Base-by-base conservation (phyloP, 208 protist genomes). In the Leishmania arabica region DNA sequence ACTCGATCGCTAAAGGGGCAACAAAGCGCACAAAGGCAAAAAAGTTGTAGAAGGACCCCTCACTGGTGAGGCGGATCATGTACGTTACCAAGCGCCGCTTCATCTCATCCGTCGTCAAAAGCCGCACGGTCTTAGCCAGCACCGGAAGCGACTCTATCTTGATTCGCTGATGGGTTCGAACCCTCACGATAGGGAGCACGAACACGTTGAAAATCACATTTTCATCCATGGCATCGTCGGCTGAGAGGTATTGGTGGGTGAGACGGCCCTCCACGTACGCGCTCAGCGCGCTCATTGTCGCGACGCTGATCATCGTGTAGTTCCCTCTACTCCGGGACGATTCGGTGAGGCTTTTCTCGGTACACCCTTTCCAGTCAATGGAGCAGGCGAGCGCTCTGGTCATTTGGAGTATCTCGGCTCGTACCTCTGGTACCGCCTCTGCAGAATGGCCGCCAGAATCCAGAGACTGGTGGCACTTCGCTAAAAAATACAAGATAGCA, bases 1-100 rank as follows among this genome's bases (percentile, higher is more conserved):
- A 73, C 49, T 80, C 56, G 2, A 81, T 85, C 5, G 89, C 87
- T 7, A 84, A 54, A 5, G 83, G 82, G 0, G 88, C 80, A 62
- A 94, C 76, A 24, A 91, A 70, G 11, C 79, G 64, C 9, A 91
- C 56, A 81, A 94, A 95, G 27, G 85, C 80, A 27, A 86, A 85
- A 15, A 87, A 53, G 27, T 53, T 54, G 21, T 54, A 34, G 27
- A 73, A n/a, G 4, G 49, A 31, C 34, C 69, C 69, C 15, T 73
- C 69, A 1, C 69, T 27, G 13, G 45, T 51, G 42, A 73, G 69
- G 3, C 69, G 69, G 13, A 73, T 73, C 69, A 73, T 73, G 69
- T 54, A 42, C 24, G 27, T 31, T 17, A 53, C 69, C 69, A 73
- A 51, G 3, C 69, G 45, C 24, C 69, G 69, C 45, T 73, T 73